These are phyloP conservation scores for Erysimum cheiri DNA, from an alignment of 441 rosid species.

Conservation along the genomic window DNA sequence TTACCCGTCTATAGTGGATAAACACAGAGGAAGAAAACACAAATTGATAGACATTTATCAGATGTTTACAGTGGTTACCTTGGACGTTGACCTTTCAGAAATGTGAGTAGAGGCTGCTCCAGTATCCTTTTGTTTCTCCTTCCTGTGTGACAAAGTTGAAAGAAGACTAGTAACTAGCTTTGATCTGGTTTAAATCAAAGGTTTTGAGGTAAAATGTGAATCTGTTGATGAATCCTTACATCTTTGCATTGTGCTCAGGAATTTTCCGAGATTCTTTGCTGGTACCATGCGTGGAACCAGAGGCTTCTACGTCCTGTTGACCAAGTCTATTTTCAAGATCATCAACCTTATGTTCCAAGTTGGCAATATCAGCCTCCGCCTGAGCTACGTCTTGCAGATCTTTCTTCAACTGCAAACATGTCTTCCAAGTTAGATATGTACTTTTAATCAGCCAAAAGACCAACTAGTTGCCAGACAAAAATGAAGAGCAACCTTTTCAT, in stretches of 20 bases:
- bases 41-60: slow-evolving; percentile 4
- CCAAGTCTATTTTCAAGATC: slow-evolving; percentile 63
- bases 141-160: slow-evolving; percentile 52
- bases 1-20: slow-evolving; percentile 18
- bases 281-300: slow-evolving; percentile 32
- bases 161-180: slow-evolving; percentile 20
- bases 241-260: slow-evolving; percentile 48
- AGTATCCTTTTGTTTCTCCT: slow-evolving; percentile 55
- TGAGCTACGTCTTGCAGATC: slow-evolving; percentile 70
- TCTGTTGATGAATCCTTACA: slow-evolving; percentile 49
- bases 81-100: slow-evolving; percentile 54
- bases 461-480: slow-evolving; percentile 22
- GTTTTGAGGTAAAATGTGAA: background rate
- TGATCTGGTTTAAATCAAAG: slow-evolving; percentile 12
- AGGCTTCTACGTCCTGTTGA: slow-evolving; percentile 54
- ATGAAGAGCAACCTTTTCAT: slow-evolving; percentile 67
- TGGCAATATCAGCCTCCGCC: slow-evolving; percentile 68
- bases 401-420: slow-evolving; percentile 58
- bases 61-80: slow-evolving; percentile 54
- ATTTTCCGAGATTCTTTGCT: slow-evolving; percentile 35
- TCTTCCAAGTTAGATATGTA: slow-evolving; percentile 41
- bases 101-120: slow-evolving; percentile 45
- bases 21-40: slow-evolving; percentile 7
- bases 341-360: slow-evolving; percentile 68
- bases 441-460: slow-evolving; percentile 30